phyloP scores from a whole-genome alignment of 2,329 filamentous ascomycete genomes.

The Hymenoscyphus albidus region DNA sequence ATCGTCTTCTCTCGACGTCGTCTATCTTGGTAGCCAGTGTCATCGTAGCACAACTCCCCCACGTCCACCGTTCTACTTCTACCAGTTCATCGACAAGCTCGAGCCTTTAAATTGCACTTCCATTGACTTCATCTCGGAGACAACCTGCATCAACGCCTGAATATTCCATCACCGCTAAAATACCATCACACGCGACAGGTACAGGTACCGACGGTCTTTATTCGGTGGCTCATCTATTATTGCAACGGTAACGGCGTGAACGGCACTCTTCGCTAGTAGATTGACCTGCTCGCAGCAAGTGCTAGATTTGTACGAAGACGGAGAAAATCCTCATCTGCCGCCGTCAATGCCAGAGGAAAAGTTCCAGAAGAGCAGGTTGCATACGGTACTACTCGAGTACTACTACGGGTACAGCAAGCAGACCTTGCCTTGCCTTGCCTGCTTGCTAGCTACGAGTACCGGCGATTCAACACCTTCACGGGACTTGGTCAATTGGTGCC shows the following conservation, averaged over 20 bases:
- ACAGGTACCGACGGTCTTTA: not conserved
- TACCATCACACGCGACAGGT: not conserved
- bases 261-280: not conserved
- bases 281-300: no score
- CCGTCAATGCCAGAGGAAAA: not conserved
- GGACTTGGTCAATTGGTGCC: not conserved
- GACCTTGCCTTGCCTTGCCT: no score
- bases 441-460: not conserved
- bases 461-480: not conserved
- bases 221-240: not conserved
- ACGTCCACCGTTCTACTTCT: not conserved
- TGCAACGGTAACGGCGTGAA: not conserved
- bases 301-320: no score
- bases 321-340: not conserved
- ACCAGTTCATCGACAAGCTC: not conserved
- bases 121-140: not conserved
- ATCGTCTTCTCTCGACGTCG: not conserved
- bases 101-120: not conserved
- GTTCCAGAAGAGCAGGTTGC: not conserved
- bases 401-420: no score
- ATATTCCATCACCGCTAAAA: not conserved
- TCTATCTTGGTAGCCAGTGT: not conserved
- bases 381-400: not conserved
- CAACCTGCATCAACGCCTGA: not conserved
- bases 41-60: not conserved